Percentiles rank a stretch among this genome's conserved stretches.
phyloP scores from a whole-genome alignment of 179 eudicot species.

The Spergularia azorica region DNA sequence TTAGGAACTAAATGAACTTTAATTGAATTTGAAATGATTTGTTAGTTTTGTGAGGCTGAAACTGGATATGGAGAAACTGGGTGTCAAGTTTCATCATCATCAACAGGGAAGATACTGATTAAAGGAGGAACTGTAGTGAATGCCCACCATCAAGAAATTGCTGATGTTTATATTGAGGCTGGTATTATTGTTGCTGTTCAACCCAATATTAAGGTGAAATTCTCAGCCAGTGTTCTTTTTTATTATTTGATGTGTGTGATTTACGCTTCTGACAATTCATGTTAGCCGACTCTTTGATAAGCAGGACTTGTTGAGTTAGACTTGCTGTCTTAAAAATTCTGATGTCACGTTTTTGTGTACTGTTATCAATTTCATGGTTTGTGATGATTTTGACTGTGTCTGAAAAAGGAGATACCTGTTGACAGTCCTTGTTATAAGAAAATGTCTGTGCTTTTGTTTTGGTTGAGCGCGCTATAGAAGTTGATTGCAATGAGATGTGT shows the following conservation, averaged over 20 bases:
- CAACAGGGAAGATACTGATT: conserved; percentile 71
- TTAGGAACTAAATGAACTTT: neutral
- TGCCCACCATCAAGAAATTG: conserved; percentile 72
- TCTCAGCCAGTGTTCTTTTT: neutral
- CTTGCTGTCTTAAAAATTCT: too few species aligned
- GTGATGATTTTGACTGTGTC: too few species aligned
- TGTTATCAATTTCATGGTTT: too few species aligned
- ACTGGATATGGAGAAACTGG: conserved; percentile 53
- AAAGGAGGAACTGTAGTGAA: conserved; percentile 92
- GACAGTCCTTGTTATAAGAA: too few species aligned
- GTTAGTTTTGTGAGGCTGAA: conserved; percentile 76
- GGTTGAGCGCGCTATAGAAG: too few species aligned
- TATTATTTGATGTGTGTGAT: neutral
- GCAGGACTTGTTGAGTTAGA: too few species aligned
- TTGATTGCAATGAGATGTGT: too few species aligned
- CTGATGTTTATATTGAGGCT: conserved; percentile 92
- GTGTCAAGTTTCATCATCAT: conserved; percentile 42
- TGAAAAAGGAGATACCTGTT: too few species aligned
- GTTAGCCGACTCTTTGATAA: too few species aligned
- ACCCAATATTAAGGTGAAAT: conserved; percentile 63
- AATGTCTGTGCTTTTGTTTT: too few species aligned
- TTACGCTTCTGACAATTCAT: too few species aligned
- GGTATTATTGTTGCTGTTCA: conserved; percentile 73
- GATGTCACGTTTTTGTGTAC: too few species aligned
- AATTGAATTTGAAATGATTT: conserved; percentile 6